Conservation (phyloP, 495 filamentous ascomycete genomes). For the Ramalina intermedia region DNA sequence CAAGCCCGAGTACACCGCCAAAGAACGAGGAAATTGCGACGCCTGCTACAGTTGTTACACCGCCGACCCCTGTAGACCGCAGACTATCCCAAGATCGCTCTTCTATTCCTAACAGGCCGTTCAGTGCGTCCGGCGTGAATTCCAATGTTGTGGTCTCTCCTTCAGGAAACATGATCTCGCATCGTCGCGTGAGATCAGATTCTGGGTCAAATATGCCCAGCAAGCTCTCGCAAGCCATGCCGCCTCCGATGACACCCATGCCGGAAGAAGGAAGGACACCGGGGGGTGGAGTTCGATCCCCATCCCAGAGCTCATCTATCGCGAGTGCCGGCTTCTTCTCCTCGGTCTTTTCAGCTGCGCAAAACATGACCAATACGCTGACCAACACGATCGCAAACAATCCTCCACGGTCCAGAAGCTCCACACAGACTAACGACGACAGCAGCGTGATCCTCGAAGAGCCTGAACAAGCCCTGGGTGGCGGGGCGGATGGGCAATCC, state of each 20-base stretch:
- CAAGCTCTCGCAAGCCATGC: conserved; percentile 71
- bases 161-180: conserved; percentile 66
- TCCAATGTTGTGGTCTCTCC: conserved; percentile 18
- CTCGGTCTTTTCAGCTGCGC: conserved; percentile 79
- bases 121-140: conserved; percentile 5
- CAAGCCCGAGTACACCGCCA: conserved; percentile 26
- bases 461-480: conserved; percentile 17
- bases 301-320: conserved; percentile 30
- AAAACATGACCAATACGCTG: conserved; percentile 81
- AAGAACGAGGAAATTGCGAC: conserved; percentile 27
- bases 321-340: conserved; percentile 68
- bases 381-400: conserved; percentile 65
- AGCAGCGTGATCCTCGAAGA: conserved; percentile 4
- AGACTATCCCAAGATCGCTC: conserved; percentile 8
- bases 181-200: conserved; percentile 50
- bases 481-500: conserved; percentile 8
- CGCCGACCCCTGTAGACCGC: conserved; percentile 34
- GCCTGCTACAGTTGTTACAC: conserved; percentile 39
- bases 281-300: conserved; percentile 18
- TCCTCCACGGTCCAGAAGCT: conserved; percentile 25
- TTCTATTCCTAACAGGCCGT: neutral
- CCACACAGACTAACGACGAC: conserved; percentile 19
- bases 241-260: conserved; percentile 60
- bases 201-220: conserved; percentile 60
- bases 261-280: conserved; percentile 44